phyloP scores from a whole-genome alignment of 2,329 filamentous ascomycete species.

The Grosmannia huntii region DNA sequence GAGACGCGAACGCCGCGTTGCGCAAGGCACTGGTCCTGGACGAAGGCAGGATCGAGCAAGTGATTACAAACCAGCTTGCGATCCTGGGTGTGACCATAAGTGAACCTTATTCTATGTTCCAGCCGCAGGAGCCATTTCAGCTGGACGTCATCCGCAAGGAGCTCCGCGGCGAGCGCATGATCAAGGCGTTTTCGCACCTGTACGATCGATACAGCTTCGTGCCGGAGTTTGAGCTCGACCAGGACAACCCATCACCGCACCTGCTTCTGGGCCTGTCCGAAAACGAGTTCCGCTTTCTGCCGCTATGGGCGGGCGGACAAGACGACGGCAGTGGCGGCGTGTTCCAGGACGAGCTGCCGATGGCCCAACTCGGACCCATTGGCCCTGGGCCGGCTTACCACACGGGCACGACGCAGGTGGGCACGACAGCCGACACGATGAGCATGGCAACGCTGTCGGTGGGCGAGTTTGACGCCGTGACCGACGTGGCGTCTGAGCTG shows the following conservation, averaged over 20 bases:
- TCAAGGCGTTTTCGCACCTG: background rate
- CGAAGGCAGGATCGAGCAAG: too few relatives aligned
- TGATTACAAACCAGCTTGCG: too few relatives aligned
- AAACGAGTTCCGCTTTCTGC: constrained; percentile 48
- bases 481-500: too few relatives aligned
- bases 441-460: constrained; percentile 13
- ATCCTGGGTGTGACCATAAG: too few relatives aligned
- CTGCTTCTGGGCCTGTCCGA: constrained; percentile 39
- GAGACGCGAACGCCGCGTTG: background rate
- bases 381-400: constrained; percentile 35
- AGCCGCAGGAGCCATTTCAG: too few relatives aligned
- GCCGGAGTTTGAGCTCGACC: constrained; percentile 20
- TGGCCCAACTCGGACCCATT: constrained; percentile 29
- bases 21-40: background rate
- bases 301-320: constrained; percentile 49
- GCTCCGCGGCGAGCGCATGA: background rate
- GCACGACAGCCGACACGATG: background rate
- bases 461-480: too few relatives aligned
- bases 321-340: constrained; percentile 40
- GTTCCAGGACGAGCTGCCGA: constrained; percentile 28
- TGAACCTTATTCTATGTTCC: too few relatives aligned
- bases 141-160: too few relatives aligned
- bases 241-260: constrained; percentile 23
- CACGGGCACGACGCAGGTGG: constrained; percentile 24
- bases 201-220: background rate